These are phyloP conservation scores for Lizanozyma gosingica DNA, from an alignment of 1,139 yeast species.

Conservation along the genomic window DNA sequence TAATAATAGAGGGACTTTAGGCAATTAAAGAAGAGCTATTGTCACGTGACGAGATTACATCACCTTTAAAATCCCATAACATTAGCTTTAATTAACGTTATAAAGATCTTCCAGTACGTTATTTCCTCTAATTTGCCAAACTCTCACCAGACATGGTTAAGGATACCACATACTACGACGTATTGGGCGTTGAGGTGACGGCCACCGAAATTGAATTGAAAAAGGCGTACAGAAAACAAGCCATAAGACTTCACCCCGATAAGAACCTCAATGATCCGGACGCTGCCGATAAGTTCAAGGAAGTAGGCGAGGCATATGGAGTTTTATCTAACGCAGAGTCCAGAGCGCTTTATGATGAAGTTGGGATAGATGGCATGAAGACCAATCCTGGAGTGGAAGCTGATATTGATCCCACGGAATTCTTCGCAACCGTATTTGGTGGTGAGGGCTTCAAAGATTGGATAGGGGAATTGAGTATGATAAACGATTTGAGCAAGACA, in stretches of 20 bases:
- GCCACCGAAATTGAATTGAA: constrained; percentile 81
- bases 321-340: constrained; percentile 71
- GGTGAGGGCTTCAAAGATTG: constrained; percentile 82
- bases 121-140: no score
- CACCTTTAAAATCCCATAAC: no score
- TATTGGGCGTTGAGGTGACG: constrained; percentile 56
- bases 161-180: constrained; percentile 83
- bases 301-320: constrained; percentile 91
- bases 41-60: no score
- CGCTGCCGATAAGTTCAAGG: constrained; percentile 80
- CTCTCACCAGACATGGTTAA: constrained; percentile 91
- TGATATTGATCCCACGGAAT: constrained; percentile 54
- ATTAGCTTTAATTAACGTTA: no score
- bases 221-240: constrained; percentile 73
- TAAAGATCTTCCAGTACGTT: no score
- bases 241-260: constrained; percentile 91
- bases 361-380: constrained; percentile 75
- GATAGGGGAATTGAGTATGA: constrained; percentile 65
- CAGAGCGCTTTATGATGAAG: constrained; percentile 62
- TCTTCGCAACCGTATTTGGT: constrained; percentile 64
- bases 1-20: no score
- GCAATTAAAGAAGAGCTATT: no score
- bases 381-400: constrained; percentile 27
- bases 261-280: constrained; percentile 75
- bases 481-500: constrained; percentile 51